These are phyloP conservation scores for Medicago arabica DNA, from an alignment of 306 rosid species.

Conservation along the genomic window DNA sequence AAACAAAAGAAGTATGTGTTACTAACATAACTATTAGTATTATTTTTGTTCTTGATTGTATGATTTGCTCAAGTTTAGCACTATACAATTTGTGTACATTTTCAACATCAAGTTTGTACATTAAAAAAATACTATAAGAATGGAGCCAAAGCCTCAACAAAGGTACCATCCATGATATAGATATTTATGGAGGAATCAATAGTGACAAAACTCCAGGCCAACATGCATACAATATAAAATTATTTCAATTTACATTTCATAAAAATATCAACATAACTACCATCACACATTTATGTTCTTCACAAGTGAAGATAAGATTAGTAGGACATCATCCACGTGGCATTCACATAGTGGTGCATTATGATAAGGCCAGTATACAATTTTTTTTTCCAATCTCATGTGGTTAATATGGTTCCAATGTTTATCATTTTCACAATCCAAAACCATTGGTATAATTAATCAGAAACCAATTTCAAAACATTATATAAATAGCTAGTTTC, in stretches of 20 bases:
- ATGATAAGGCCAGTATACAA: conserved; percentile 48
- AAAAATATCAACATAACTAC: conserved; percentile 32
- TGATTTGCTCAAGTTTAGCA: too few relatives aligned
- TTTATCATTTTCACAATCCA: conserved; percentile 30
- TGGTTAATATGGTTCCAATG: conserved; percentile 43
- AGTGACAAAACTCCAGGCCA: conserved; percentile 40
- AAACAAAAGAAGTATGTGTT: too few relatives aligned
- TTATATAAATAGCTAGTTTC: conserved; percentile 47
- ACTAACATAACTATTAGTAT: too few relatives aligned
- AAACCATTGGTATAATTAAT: not conserved
- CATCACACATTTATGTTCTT: conserved; percentile 47
- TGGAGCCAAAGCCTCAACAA: not conserved
- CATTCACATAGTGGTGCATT: conserved; percentile 42
- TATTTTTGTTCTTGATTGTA: too few relatives aligned
- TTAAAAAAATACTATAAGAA: not conserved
- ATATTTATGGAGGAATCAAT: conserved; percentile 1
- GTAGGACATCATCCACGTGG: conserved; percentile 48
- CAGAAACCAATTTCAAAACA: conserved; percentile 1
- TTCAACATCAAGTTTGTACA: not conserved
- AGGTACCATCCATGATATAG: not conserved
- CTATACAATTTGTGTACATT: not conserved
- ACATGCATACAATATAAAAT: not conserved
- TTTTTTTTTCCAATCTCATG: conserved; percentile 25
- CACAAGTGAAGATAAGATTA: conserved; percentile 51
- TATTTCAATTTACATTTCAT: not conserved